Base-by-base conservation (phyloP, 2,329 filamentous ascomycete species). In the Teratosphaeria nubilosa region DNA sequence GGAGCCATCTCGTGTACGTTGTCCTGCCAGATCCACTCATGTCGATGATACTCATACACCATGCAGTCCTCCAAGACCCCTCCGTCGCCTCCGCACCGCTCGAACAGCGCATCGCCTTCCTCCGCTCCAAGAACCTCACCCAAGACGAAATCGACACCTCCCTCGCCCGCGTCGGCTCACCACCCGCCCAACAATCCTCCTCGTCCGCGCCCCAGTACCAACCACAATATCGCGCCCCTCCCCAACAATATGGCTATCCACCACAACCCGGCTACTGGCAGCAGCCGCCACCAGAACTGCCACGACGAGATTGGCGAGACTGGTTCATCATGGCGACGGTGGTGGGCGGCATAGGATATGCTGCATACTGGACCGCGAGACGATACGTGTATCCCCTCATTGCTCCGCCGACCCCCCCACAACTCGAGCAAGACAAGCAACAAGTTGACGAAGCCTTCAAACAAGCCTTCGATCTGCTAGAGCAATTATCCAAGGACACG, bases 291-390 rank as follows among this genome's bases (percentile, higher is more conserved):
- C 80, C 80, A 1, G 78, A 81, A 57, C 75, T 85, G 2, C 91
- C 91, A 2, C 86, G 85, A 70, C 81, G 94, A 69, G 94, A 99
- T 75, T 99, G 94, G 94, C 83, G 95, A 61, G 94, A 99, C 72
- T 97, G 91, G 88, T 99, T 99, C 75, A 97, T 99, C 74, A 96
- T 97, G 90, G 94, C 94, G 7, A 99, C 94, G 0, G 89, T 97
- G 13, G 87, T 95, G 62, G 87, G 91, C 58, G 90, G 91, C 54
- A 86, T 96, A 22, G 82, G 90, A 45, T 97, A 96, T 69, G 92
- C 91, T 0, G 75, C 96, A 24, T 99, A 94, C 71, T 83, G 86
- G 63, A 82, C 96, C 16, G 89, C 91, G 60, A 95, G 95, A 84
- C 89, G 94, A 69, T 99, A 99, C 68, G 85, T 99, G 59, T 84